phyloP scores from a whole-genome alignment of 805 yeast species.

The Candida odintsovae region DNA sequence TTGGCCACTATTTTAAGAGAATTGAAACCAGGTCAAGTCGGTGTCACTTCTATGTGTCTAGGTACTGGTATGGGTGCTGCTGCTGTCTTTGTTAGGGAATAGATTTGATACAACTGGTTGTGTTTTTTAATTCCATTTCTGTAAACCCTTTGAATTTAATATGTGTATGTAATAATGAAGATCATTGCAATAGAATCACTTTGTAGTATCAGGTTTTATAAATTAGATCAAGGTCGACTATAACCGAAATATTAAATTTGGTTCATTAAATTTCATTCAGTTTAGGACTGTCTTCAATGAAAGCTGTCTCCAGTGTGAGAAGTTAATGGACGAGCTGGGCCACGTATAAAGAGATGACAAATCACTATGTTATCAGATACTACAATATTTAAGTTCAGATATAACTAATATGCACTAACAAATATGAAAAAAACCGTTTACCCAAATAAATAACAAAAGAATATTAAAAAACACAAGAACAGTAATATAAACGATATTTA shows the following conservation, averaged over 20 bases:
- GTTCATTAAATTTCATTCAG: too few relatives aligned
- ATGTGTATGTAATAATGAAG: too few relatives aligned
- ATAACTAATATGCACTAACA: not conserved
- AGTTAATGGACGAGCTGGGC: too few relatives aligned
- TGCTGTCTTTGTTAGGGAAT: slow-evolving; percentile 76
- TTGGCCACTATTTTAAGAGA: slow-evolving; percentile 83
- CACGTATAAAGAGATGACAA: too few relatives aligned
- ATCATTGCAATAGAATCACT: too few relatives aligned
- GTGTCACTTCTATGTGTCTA: slow-evolving; percentile 93
- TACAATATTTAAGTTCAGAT: not conserved
- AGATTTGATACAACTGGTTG: not conserved
- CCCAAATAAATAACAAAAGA: not conserved
- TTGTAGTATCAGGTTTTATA: too few relatives aligned
- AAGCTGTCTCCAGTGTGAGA: too few relatives aligned
- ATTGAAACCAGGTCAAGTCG: slow-evolving; percentile 72
- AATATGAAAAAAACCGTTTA: not conserved
- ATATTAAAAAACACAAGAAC: not conserved
- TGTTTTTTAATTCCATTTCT: not conserved
- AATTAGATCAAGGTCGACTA: too few relatives aligned
- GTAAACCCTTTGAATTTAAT: not conserved
- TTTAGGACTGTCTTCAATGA: too few relatives aligned
- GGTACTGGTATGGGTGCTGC: slow-evolving; percentile 99
- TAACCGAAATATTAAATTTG: too few relatives aligned
- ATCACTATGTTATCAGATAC: too few relatives aligned
- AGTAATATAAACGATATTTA: slow-evolving; percentile 17